Base-by-base conservation (phyloP, 306 rosid genomes). In the Trichosanthes cucumerina region DNA sequence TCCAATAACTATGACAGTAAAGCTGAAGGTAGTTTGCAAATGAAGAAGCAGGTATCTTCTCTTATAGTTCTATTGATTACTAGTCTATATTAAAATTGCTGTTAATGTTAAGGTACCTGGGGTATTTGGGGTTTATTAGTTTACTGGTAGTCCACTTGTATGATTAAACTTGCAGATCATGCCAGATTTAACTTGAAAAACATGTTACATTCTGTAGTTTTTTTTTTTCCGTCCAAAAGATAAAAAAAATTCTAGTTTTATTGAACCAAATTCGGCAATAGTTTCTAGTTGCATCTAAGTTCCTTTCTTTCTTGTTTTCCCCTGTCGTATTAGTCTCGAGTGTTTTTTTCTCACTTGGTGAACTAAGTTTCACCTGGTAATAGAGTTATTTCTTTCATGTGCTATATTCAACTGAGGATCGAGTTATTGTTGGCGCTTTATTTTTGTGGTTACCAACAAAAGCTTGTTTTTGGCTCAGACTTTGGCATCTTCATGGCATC, bases 401-500 rank as follows among this genome's bases (percentile, higher is more conserved):
- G 21, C 33, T 68, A 39, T 68, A 39, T 68, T 21, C 36, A 43
- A 69, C 19, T 43, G 49, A 36, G 16, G 73, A 65, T 36, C 38
- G 73, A 65, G 47, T 65, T 38, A 65, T 36, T 65, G 49, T 36
- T 65, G 54, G 34, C 6, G 34, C 34, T 41, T 16, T 49, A 46
- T 83, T 86, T 72, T 14, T 23, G 68, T 44, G 57, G 15, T 46
- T 71, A 46, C 19, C 52, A 46, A 43, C 18, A 43, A 46, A 28
- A 46, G n/a, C 12, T 71, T 71, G 33, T 43, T 46, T 84, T 80
- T 76, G 83, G 39, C 81, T 80, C 82, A 95, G 98, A 92, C 98
- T 80, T 82, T 95, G 87, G 75, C 82, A 24, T 86, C 92, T 34
- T 57, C 80, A 4, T 95, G 98, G 98, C 85, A 79, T 83, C 92